Evolutionary conservation across 768 basidiomycete genomes (phyloP).

Genomic region (Neoboletus magnificus): DNA sequence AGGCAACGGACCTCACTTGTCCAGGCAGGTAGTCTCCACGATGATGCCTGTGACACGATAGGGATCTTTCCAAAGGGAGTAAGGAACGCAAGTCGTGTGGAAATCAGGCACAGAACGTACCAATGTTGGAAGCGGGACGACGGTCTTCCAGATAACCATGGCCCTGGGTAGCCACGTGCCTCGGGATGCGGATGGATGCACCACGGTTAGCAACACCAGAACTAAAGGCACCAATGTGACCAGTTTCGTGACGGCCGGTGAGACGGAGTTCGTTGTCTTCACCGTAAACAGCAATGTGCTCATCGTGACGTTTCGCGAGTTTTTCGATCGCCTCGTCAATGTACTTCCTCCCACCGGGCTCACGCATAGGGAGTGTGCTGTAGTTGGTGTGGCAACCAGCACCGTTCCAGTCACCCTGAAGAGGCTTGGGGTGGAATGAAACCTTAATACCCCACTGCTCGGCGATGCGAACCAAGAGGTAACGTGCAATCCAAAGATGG

Average conservation of each 20-base stretch:
- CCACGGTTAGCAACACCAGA: slow-evolving; percentile 98
- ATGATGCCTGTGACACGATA: slow-evolving; percentile 92
- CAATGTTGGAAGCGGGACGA: slow-evolving; percentile 97
- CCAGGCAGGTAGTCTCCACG: slow-evolving; percentile 81
- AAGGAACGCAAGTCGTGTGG: background rate
- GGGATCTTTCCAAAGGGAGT: slow-evolving; percentile 56
- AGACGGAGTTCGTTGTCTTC: slow-evolving; percentile 96
- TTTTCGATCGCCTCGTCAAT: slow-evolving; percentile 96
- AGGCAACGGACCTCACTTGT: slow-evolving; percentile 41
- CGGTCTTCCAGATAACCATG: slow-evolving; percentile 96
- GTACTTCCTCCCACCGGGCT: slow-evolving; percentile 85
- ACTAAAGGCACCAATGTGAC: slow-evolving; percentile 86
- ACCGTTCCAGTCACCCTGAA: slow-evolving; percentile 98
- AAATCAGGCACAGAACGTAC: slow-evolving; percentile 41
- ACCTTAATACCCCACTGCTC: slow-evolving; percentile 98
- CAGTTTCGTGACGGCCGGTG: slow-evolving; percentile 97
- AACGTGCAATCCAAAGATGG: slow-evolving; percentile 99
- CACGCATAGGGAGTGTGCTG: slow-evolving; percentile 92
- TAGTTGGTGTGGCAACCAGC: slow-evolving; percentile 99
- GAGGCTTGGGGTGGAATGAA: slow-evolving; percentile 99
- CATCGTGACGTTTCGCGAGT: slow-evolving; percentile 82
- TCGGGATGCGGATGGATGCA: slow-evolving; percentile 93
- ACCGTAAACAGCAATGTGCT: slow-evolving; percentile 97
- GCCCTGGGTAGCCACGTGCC: slow-evolving; percentile 89
- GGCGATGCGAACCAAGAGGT: slow-evolving; percentile 90